Evolutionary conservation across 2,329 filamentous ascomycete species (phyloP).

Genomic region (Blastomyces parvus): DNA sequence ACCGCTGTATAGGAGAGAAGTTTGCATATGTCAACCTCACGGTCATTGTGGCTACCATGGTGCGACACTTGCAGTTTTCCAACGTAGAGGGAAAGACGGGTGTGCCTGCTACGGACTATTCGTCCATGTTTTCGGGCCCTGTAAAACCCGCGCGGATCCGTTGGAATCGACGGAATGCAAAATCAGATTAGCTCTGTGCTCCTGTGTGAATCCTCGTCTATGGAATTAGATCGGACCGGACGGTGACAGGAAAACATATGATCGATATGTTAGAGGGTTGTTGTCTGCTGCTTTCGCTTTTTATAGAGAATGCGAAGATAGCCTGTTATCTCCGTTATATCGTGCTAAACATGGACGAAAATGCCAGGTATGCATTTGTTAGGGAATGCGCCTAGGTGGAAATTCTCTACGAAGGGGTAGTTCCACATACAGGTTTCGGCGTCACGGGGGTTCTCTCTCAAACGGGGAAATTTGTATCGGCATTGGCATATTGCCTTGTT

Average conservation of each 20-base stretch:
- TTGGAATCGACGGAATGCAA: slow-evolving; percentile 47
- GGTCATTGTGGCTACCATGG: slow-evolving; percentile 54
- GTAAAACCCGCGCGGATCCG: slow-evolving; percentile 7
- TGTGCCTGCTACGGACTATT: slow-evolving; percentile 58
- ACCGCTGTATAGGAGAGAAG: slow-evolving; percentile 67
- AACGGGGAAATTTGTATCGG: not conserved
- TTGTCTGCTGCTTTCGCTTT: not conserved
- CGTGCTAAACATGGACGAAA: not conserved
- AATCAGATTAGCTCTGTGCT: not conserved
- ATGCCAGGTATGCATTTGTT: not conserved
- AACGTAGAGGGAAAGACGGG: slow-evolving; percentile 47
- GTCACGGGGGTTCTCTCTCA: not conserved
- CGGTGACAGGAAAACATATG: not conserved
- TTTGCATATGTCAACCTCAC: slow-evolving; percentile 63
- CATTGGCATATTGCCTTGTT: not conserved
- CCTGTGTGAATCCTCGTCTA: not conserved
- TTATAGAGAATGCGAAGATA: not conserved
- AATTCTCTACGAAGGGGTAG: not conserved
- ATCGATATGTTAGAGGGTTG: not conserved
- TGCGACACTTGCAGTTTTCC: slow-evolving; percentile 51
- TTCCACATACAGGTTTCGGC: not conserved
- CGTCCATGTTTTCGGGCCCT: slow-evolving; percentile 16
- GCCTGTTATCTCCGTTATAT: not conserved
- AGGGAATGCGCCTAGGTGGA: not conserved
- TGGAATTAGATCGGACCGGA: not conserved